Conservation (phyloP, 2,329 filamentous ascomycete species). For the Claviceps sp. region DNA sequence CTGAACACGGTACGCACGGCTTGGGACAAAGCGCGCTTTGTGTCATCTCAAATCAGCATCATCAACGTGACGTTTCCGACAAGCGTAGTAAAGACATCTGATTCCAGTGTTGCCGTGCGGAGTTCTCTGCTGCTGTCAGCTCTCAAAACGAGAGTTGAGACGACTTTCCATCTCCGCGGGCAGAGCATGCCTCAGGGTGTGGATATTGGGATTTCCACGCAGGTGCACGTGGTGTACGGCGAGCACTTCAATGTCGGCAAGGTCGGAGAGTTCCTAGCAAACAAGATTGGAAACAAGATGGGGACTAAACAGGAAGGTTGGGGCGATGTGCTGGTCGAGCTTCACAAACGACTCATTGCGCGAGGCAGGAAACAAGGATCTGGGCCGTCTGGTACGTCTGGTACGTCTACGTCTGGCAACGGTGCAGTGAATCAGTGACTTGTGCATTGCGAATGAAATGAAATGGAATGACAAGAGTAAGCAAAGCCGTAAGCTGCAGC, state of each 20-base stretch:
- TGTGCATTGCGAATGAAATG: conserved; percentile 12
- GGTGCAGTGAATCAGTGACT: conserved; percentile 3
- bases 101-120: conserved; percentile 49
- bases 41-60: conserved; percentile 46
- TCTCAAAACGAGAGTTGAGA: conserved; percentile 55
- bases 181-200: conserved; percentile 33
- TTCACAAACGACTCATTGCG: conserved; percentile 41
- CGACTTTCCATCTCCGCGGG: conserved; percentile 42
- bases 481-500: no score
- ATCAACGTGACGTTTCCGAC: conserved; percentile 54
- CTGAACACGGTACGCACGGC: conserved; percentile 44
- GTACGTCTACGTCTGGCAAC: not conserved
- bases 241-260: conserved; percentile 65
- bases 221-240: conserved; percentile 58
- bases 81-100: conserved; percentile 46
- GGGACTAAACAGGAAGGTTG: conserved; percentile 28
- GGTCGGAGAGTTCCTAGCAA: conserved; percentile 56
- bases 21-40: conserved; percentile 51
- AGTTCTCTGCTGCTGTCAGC: conserved; percentile 48
- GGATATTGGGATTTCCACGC: conserved; percentile 38
- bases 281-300: conserved; percentile 32
- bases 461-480: conserved; percentile 13
- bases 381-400: not conserved
- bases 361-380: conserved; percentile 34
- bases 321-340: conserved; percentile 41